phyloP scores from a whole-genome alignment of 441 rosid species.

The Gossypium davidsonii region DNA sequence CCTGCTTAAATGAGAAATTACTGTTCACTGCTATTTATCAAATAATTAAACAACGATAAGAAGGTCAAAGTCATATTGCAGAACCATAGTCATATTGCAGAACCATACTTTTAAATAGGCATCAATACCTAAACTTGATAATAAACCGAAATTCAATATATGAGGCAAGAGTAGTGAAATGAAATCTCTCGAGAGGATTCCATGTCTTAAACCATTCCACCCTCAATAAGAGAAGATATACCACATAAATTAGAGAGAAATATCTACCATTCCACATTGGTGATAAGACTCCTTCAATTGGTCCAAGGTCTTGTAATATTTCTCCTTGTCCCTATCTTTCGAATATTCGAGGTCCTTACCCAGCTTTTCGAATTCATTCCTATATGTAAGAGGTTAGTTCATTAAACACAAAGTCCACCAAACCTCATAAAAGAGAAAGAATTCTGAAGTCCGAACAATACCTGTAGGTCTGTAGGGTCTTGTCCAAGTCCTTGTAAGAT shows the following conservation, averaged over 20 bases:
- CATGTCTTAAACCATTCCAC: neutral
- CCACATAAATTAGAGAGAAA: conserved; percentile 6
- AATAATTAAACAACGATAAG: neutral
- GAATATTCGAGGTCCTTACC: conserved; percentile 72
- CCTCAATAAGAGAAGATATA: neutral
- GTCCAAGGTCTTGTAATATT: conserved; percentile 47
- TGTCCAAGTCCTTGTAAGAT: conserved; percentile 64
- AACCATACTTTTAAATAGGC: neutral
- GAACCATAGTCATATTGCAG: neutral
- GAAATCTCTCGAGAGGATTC: neutral
- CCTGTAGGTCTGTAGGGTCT: conserved; percentile 75
- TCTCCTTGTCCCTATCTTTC: conserved; percentile 64
- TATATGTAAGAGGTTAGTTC: conserved; percentile 16
- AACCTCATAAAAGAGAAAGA: neutral
- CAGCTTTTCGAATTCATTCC: conserved; percentile 64
- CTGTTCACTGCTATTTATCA: neutral
- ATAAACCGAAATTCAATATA: neutral
- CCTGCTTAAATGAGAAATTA: conserved; percentile 2
- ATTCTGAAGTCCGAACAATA: conserved; percentile 27
- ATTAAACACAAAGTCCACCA: neutral
- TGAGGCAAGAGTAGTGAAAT: neutral
- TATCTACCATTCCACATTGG: conserved; percentile 57
- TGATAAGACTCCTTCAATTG: conserved; percentile 60
- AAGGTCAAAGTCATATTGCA: neutral
- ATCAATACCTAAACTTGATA: neutral